Base-by-base conservation (phyloP, 2,329 filamentous ascomycete genomes). In the Fusarium hainanense region DNA sequence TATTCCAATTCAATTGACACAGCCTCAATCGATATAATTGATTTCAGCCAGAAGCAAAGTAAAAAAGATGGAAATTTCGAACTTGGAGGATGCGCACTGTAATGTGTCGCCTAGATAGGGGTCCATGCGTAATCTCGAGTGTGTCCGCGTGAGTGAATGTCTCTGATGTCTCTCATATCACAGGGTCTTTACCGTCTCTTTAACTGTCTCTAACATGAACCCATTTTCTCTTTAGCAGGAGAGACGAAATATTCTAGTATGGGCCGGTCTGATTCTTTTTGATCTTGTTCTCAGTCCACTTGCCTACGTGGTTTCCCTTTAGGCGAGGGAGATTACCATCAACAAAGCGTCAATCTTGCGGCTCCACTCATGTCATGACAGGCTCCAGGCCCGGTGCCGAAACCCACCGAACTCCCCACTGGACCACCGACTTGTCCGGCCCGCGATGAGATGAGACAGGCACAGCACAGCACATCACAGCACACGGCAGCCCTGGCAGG, bases 231-330 rank as follows among this genome's bases (percentile, higher is more conserved):
- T 54, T 30, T 14, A 43, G 30, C n/a, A 20, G 12, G 16, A 42
- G 11, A 49, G 14, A 18, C 13, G n/a, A 54, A 30, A 12, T 13
- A 34, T 61, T 32, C 46, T 54, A 48, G 41, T 41, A 44, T 40
- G 64, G 63, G 42, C 51, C 42, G 58, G 54, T 21, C 32, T 63
- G 42, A 43, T 54, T 44, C 34, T 49, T 52, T 47, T 44, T 63
- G 30, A 56, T 70, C 40, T 43, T 54, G 14, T 66, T 41, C 63
- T 70, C 62, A 70, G 67, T 63, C 67, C 67, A 69, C 47, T 21
- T 42, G 57, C 25, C 66, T 69, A 66, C 51, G 67, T 70, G 67
- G 67, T 67, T 50, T 21, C 10, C 34, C 48, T 25, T 52, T 52
- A 52, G 66, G 52, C 59, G 51, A 60, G 51, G 44, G 54, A 41